phyloP scores from a whole-genome alignment of 208 protist species.

The Acanthamoeba culbertsoni region DNA sequence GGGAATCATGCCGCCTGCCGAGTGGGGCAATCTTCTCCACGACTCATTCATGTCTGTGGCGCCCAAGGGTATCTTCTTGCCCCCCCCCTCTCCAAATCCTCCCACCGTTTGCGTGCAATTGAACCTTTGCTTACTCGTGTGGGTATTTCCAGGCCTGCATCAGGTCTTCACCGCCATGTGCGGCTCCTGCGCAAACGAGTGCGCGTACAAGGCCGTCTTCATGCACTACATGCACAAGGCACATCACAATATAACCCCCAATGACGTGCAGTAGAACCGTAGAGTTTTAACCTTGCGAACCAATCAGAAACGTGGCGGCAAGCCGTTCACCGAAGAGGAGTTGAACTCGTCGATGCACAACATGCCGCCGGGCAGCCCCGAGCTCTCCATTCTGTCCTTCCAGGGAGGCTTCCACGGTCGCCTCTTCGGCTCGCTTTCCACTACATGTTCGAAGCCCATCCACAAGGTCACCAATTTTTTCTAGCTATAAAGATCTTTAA shows the following conservation, averaged over 20 bases:
- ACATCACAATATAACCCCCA: not conserved
- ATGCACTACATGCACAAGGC: conserved; percentile 72
- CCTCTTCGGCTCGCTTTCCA: conserved; percentile 76
- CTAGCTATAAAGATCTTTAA: not conserved
- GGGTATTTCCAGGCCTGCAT: not conserved
- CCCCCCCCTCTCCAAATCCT: too few species aligned
- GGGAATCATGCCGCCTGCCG: conserved; percentile 73
- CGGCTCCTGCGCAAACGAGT: conserved; percentile 82
- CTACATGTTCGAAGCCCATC: conserved; percentile 79
- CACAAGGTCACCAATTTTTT: conserved; percentile 70
- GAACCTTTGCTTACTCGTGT: not conserved
- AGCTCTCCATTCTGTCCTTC: conserved; percentile 79
- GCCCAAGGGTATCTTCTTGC: conserved; percentile 79
- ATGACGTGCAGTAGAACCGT: not conserved
- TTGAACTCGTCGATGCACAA: conserved; percentile 78
- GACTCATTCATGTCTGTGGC: conserved; percentile 76
- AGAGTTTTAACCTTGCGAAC: not conserved
- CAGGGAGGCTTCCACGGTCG: conserved; percentile 79
- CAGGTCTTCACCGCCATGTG: conserved; percentile 82
- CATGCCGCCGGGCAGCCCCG: conserved; percentile 73
- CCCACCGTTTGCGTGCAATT: not conserved
- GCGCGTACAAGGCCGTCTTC: conserved; percentile 81
- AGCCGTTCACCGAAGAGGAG: conserved; percentile 73
- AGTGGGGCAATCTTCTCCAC: conserved; percentile 74
- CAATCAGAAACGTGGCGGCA: conserved; percentile 58